These are phyloP conservation scores for Suillus fuscotomentosus DNA, from an alignment of 768 basidiomycete genomes.

Conservation along the genomic window DNA sequence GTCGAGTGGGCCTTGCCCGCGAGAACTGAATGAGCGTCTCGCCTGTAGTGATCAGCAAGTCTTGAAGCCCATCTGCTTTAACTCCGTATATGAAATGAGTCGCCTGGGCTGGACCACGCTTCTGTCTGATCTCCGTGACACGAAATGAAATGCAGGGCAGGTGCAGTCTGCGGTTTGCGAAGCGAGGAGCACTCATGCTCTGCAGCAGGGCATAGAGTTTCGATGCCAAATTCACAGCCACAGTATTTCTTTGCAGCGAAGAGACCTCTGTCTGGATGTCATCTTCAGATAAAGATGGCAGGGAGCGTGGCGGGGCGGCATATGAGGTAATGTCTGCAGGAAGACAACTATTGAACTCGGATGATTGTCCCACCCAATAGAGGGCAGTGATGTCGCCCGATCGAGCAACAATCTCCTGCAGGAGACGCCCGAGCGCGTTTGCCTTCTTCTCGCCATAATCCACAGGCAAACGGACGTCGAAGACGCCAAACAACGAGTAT, in stretches of 20 bases:
- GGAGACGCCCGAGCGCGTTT: not conserved
- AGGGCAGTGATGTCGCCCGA: not conserved
- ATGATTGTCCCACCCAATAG: not conserved
- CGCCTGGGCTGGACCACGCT: not conserved
- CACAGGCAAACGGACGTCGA: not conserved
- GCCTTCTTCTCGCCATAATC: not conserved
- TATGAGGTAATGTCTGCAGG: not conserved
- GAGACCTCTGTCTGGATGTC: not conserved
- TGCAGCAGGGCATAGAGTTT: not conserved
- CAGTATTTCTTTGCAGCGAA: not conserved
- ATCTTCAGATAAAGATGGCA: not conserved
- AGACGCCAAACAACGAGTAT: not conserved
- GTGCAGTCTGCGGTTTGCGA: not conserved
- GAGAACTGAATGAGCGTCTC: not conserved
- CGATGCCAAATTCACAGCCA: not conserved
- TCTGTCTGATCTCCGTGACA: not conserved
- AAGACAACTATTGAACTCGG: not conserved
- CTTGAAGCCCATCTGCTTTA: not conserved
- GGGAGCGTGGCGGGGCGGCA: not conserved
- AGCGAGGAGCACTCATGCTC: not conserved
- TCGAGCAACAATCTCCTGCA: not conserved
- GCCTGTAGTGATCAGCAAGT: not conserved
- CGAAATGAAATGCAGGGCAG: not conserved
- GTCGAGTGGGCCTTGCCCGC: not conserved
- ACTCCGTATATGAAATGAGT: not conserved